Evolutionary conservation across 73 alveolate genomes (phyloP).

Genomic region (Symbiodinium pilosum): DNA sequence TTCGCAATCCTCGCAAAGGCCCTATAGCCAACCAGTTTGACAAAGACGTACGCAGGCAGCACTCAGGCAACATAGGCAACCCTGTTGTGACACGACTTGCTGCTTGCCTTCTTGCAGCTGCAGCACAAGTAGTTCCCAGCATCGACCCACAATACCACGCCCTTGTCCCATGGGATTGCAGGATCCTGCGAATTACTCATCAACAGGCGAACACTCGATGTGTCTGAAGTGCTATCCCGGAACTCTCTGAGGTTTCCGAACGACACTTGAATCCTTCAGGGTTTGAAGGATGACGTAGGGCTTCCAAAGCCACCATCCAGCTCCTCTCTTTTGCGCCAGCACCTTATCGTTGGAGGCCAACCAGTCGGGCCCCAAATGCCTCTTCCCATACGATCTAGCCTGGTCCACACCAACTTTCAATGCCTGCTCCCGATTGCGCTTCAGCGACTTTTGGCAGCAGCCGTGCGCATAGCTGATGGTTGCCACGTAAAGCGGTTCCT

Average conservation of each 20-base stretch:
- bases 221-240: no score
- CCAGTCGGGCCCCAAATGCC: conserved; percentile 67
- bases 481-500: conserved; percentile 3
- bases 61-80: no score
- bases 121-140: conserved; percentile 70
- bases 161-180: conserved; percentile 68
- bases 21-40: no score
- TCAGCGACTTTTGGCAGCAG: conserved; percentile 62
- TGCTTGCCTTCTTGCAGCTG: background rate
- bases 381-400: conserved; percentile 70
- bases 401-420: conserved; percentile 34
- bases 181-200: no score
- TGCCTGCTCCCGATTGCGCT: conserved; percentile 63
- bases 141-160: conserved; percentile 92
- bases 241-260: background rate
- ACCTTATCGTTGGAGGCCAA: conserved; percentile 16
- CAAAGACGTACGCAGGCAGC: no score
- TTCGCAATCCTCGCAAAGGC: conserved; percentile 20
- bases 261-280: background rate
- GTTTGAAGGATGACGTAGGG: conserved; percentile 83
- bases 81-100: background rate
- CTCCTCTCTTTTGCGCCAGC: conserved; percentile 50
- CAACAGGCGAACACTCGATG: background rate
- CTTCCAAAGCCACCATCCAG: conserved; percentile 95
- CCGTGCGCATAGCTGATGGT: conserved; percentile 94